phyloP scores from a whole-genome alignment of 2,329 filamentous ascomycete species.

The Coniella vitis region DNA sequence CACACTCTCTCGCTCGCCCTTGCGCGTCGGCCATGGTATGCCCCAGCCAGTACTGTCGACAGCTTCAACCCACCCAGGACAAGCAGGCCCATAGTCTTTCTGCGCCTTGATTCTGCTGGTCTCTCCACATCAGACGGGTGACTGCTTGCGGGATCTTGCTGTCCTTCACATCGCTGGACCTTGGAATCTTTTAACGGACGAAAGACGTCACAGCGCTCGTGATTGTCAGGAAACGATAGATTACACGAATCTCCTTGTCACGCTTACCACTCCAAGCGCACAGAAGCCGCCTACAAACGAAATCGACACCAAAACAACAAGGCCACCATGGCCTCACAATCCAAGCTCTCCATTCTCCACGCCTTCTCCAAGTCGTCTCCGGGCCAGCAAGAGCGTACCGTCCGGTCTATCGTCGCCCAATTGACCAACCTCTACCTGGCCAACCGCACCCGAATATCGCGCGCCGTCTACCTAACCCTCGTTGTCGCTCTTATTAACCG shows the following conservation, averaged over 20 bases:
- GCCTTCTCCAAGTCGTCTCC: constrained; percentile 21
- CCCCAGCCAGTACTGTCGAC: neutral
- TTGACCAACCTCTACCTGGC: constrained; percentile 68
- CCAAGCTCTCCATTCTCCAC: constrained; percentile 53
- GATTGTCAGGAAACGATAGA: too few species aligned
- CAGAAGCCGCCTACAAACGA: neutral
- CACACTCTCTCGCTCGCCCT: neutral
- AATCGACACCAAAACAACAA: neutral
- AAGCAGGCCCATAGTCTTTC: too few species aligned
- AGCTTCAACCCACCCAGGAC: neutral
- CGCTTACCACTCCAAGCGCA: neutral
- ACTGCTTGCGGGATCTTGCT: too few species aligned
- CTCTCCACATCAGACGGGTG: too few species aligned
- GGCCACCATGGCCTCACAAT: constrained; percentile 62
- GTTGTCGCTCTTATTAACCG: constrained; percentile 77
- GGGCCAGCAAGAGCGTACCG: constrained; percentile 48
- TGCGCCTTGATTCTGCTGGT: neutral
- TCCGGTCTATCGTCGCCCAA: constrained; percentile 58
- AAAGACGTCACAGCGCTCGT: too few species aligned
- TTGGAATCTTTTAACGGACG: too few species aligned
- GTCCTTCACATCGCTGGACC: too few species aligned
- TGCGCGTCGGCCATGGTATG: neutral
- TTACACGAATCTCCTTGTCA: too few species aligned
- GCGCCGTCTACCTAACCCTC: constrained; percentile 75
- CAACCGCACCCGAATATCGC: constrained; percentile 76